Conservation (phyloP, 2,329 filamentous ascomycete species). For the Aureobasidium pullulans region DNA sequence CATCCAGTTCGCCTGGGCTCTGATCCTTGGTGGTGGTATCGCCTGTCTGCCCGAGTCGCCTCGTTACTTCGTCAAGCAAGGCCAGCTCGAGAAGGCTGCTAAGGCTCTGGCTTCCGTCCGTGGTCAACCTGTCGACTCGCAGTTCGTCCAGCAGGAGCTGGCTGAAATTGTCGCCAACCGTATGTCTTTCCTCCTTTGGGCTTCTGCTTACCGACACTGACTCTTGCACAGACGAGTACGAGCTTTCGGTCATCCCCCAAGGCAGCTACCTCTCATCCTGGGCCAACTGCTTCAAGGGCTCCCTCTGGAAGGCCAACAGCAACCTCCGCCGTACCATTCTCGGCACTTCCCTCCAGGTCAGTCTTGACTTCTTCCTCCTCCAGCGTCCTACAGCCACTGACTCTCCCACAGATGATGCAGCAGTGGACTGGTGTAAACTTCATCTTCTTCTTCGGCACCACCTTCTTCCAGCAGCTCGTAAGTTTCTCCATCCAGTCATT, state of each 20-base stretch:
- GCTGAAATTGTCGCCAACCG: slow-evolving; percentile 80
- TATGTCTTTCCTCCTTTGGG: slow-evolving; percentile 46
- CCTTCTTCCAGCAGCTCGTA: slow-evolving; percentile 68
- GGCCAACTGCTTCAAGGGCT: slow-evolving; percentile 56
- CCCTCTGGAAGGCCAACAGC: slow-evolving; percentile 44
- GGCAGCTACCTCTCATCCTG: slow-evolving; percentile 71
- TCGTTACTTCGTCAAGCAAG: slow-evolving; percentile 76
- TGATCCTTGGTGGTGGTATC: slow-evolving; percentile 66
- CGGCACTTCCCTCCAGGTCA: slow-evolving; percentile 36
- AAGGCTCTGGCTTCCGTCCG: slow-evolving; percentile 59
- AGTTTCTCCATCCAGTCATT: not conserved
- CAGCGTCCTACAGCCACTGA: not conserved
- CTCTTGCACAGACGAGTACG: slow-evolving; percentile 22
- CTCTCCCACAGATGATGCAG: slow-evolving; percentile 36
- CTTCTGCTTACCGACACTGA: slow-evolving; percentile 64
- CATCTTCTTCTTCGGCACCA: slow-evolving; percentile 67
- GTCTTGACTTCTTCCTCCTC: not conserved
- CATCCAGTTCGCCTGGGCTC: slow-evolving; percentile 72
- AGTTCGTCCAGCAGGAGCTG: slow-evolving; percentile 70
- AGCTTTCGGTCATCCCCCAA: slow-evolving; percentile 58
- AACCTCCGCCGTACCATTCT: slow-evolving; percentile 43
- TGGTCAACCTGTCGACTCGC: slow-evolving; percentile 63
- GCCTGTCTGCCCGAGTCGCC: slow-evolving; percentile 76
- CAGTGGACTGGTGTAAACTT: slow-evolving; percentile 81
- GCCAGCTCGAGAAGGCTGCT: slow-evolving; percentile 58